Evolutionary conservation across 2,329 filamentous ascomycete species (phyloP).

Genomic region (Leptographium wingfieldii): DNA sequence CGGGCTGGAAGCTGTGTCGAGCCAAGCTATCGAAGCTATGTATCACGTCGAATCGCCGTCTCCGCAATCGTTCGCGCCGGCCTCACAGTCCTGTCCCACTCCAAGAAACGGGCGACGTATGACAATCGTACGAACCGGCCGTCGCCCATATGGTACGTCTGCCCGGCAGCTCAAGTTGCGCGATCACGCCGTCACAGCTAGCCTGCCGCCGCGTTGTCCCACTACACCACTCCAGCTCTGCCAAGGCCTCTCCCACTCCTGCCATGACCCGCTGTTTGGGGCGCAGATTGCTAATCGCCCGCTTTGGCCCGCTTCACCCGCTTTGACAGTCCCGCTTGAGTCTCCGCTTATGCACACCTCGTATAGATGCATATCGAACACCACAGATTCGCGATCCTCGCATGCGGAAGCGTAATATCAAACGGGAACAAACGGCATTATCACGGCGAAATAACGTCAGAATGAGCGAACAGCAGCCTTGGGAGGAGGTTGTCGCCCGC

Average conservation of each 20-base stretch:
- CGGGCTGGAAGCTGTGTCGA: no score
- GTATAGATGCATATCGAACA: not conserved
- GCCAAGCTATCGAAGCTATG: no score
- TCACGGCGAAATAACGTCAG: not conserved
- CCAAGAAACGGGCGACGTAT: not conserved
- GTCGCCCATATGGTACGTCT: not conserved
- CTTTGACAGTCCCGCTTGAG: not conserved
- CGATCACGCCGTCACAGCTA: not conserved
- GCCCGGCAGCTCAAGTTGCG: not conserved
- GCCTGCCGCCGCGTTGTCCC: not conserved
- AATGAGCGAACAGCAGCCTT: not conserved
- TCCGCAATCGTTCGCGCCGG: not conserved
- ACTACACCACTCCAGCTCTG: not conserved
- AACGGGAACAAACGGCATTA: not conserved
- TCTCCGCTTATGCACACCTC: not conserved
- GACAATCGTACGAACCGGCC: slow-evolving; percentile 1
- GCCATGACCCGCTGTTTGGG: not conserved
- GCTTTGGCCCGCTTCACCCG: not conserved
- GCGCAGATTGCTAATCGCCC: not conserved
- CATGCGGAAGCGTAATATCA: not conserved
- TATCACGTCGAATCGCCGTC: not conserved
- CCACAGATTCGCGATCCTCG: no score
- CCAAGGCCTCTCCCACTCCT: not conserved
- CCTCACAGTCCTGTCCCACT: not conserved
- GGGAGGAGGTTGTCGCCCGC: slow-evolving; percentile 3